Base-by-base conservation (phyloP, 192 early-diverging fungal species). In the Thoreauomyces humboldtii region DNA sequence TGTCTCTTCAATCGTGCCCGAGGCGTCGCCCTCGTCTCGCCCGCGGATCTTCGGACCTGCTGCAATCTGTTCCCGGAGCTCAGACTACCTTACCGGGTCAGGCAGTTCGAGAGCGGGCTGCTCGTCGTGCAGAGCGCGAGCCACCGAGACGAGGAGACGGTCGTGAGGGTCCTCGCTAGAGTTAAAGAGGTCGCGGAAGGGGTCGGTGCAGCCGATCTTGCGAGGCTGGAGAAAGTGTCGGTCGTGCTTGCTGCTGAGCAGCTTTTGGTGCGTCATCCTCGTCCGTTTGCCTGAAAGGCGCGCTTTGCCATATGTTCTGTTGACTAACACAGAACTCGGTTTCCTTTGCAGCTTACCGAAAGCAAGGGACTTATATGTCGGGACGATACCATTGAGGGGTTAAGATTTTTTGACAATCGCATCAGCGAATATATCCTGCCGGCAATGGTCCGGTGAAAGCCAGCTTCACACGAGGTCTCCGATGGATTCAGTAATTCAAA, bases 1-100 rank as follows among this genome's bases (percentile, higher is more conserved):
- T 97, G 94, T 67, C 65, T 98, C 38, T 95, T 92, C 70, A 98
- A 98, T 70, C 87, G 93, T 2, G 96, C 94, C 5, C 86, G 96
- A 46, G 94, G 94, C 1, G 19, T 31, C 74, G 89, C 91, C 22
- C 80, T 96, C 9, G 89, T 98, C 17, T 98, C 94, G 0, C 96
- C 96, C 5, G 82, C 90, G n/a, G 96, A 98, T 77, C 81, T 98
- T 54, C 82, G 85, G 47, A 89, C 87, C 62, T 88, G 90, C 22
- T 88, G 88, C 67, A 65, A 67, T 14, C 76, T 82, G 63, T 92
- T 96, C 58, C 78, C 80, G 50, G 47, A 58, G 6, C 73, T 95
- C 45, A 54, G 81, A 22, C 74, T 96, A 33, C 89, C 91, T 4
- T 83, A 92, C 42, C 77, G 88, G 25, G 59, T 96, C 63, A 77